Percentiles rank a stretch among this genome's conserved stretches.
phyloP scores from a whole-genome alignment of 2,329 filamentous ascomycete species.

The Fusarium xylarioides region DNA sequence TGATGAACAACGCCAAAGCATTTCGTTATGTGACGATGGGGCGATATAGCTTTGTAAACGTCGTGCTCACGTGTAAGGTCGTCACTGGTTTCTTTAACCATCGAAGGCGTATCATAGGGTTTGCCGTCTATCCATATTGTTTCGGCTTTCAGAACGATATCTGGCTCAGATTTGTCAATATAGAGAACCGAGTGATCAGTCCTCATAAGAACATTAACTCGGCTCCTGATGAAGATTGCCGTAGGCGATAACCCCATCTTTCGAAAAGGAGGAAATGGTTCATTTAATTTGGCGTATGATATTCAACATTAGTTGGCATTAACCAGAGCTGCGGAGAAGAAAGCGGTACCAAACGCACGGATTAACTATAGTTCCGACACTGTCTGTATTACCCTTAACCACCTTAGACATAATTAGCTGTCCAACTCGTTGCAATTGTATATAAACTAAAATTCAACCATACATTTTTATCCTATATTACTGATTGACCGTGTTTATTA shows the following conservation, averaged over 20 bases:
- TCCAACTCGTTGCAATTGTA: too few species aligned
- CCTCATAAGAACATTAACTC: neutral
- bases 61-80: neutral
- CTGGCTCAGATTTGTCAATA: neutral
- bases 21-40: neutral
- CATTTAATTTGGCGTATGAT: neutral
- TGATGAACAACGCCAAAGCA: neutral
- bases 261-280: fast-evolving
- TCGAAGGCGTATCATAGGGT: neutral
- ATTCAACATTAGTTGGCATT: too few species aligned
- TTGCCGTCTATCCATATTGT: neutral
- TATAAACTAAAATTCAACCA: too few species aligned
- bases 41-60: neutral
- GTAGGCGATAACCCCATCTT: neutral
- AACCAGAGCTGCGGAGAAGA: neutral
- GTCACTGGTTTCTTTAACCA: neutral
- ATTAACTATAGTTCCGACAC: neutral
- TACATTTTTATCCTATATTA: too few species aligned
- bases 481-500: too few species aligned
- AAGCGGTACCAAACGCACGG: neutral
- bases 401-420: too few species aligned
- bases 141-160: neutral
- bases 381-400: neutral
- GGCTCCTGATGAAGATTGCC: neutral
- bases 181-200: neutral